phyloP scores from a whole-genome alignment of 345 rosid genomes.

The Citrus glauca region DNA sequence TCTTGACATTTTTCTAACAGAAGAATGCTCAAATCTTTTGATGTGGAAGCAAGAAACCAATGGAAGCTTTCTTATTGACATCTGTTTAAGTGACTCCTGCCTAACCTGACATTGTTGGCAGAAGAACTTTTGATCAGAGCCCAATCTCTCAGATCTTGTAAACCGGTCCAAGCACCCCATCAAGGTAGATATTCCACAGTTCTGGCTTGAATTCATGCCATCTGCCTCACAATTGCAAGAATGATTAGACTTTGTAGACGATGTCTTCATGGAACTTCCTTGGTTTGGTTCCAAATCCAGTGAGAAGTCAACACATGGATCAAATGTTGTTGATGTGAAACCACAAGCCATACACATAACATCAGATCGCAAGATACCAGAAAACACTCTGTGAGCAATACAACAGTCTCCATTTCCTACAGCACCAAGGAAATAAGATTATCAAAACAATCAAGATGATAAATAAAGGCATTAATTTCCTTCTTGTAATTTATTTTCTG shows the following conservation, averaged over 20 bases:
- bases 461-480: background rate
- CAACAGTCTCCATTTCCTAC: slow-evolving; percentile 58
- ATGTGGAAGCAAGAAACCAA: slow-evolving; percentile 65
- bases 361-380: slow-evolving; percentile 58
- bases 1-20: slow-evolving; percentile 53
- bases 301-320: slow-evolving; percentile 61
- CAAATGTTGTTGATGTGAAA: slow-evolving; percentile 63
- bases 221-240: slow-evolving; percentile 48
- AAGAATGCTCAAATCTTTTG: slow-evolving; percentile 65
- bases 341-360: slow-evolving; percentile 74
- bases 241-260: slow-evolving; percentile 29
- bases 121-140: slow-evolving; percentile 68
- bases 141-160: slow-evolving; percentile 63
- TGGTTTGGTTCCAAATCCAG: slow-evolving; percentile 54
- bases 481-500: background rate
- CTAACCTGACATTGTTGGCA: slow-evolving; percentile 65
- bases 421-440: slow-evolving; percentile 16
- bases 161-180: slow-evolving; percentile 60
- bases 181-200: slow-evolving; percentile 41
- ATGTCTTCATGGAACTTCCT: slow-evolving; percentile 29
- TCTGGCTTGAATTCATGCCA: slow-evolving; percentile 30
- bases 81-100: slow-evolving; percentile 70
- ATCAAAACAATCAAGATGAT: background rate
- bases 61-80: slow-evolving; percentile 72
- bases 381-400: slow-evolving; percentile 56